Evolutionary conservation across 2,329 filamentous ascomycete species (phyloP).

Genomic region (Grosmannia serpens): DNA sequence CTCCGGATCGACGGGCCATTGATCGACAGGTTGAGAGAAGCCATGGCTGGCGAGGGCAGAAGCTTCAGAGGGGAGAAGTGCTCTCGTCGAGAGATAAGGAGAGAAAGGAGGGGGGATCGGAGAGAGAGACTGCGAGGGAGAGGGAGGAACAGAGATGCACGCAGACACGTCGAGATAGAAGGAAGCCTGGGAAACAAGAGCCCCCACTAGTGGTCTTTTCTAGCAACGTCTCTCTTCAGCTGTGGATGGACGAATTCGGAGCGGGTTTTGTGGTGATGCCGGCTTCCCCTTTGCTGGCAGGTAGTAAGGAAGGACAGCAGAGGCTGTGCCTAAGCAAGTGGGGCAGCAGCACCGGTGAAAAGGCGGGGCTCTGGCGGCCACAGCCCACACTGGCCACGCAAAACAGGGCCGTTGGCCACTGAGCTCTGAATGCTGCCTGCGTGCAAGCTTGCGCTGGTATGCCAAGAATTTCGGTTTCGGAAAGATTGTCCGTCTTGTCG

Average conservation of each 20-base stretch:
- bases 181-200: neutral
- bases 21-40: conserved; percentile 67
- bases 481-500: too few relatives aligned
- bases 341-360: neutral
- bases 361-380: neutral
- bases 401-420: neutral
- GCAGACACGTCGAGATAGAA: neutral
- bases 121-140: neutral
- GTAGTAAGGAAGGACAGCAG: neutral
- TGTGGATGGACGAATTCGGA: neutral
- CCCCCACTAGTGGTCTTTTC: neutral
- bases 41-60: conserved; percentile 40
- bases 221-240: neutral
- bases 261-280: neutral
- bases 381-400: neutral
- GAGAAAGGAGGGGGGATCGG: neutral
- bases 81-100: conserved; percentile 1
- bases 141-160: neutral
- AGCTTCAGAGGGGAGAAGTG: neutral
- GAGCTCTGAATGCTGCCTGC: neutral
- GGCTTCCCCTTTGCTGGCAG: neutral
- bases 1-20: conserved; percentile 78
- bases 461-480: too few relatives aligned
- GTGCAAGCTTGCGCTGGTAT: neutral
- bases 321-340: neutral